phyloP scores from a whole-genome alignment of 768 basidiomycete species.

The Xerocomellus dryophilus region DNA sequence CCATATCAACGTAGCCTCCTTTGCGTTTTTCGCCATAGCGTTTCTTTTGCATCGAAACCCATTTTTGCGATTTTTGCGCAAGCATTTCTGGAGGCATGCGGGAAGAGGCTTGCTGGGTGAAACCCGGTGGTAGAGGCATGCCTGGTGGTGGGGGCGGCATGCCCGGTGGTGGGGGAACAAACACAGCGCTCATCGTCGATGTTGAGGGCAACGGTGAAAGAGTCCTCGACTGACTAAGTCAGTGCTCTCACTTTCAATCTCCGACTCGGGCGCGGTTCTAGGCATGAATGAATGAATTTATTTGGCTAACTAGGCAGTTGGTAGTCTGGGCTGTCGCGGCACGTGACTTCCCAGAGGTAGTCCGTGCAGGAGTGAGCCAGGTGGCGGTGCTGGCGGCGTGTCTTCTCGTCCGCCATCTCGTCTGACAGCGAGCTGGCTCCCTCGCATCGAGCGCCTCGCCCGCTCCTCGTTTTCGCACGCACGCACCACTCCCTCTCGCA shows the following conservation, averaged over 20 bases:
- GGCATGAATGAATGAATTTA: too few species aligned
- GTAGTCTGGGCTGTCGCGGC: too few species aligned
- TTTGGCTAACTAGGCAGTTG: too few species aligned
- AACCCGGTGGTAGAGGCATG: constrained; percentile 37
- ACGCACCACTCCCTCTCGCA: too few species aligned
- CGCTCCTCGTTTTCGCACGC: too few species aligned
- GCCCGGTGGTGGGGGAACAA: constrained; percentile 40
- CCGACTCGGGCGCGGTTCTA: too few species aligned
- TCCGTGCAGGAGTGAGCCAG: too few species aligned
- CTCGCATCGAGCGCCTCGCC: too few species aligned
- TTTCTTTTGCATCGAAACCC: constrained; percentile 90
- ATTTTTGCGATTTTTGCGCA: constrained; percentile 92
- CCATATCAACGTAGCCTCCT: constrained; percentile 88
- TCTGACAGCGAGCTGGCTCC: too few species aligned
- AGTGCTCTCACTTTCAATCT: constrained; percentile 14
- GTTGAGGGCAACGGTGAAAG: constrained; percentile 30
- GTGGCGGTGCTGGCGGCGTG: too few species aligned
- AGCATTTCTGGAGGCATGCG: constrained; percentile 66
- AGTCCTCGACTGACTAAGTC: constrained; percentile 21
- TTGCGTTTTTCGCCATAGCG: constrained; percentile 89
- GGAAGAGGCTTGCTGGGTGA: constrained; percentile 35
- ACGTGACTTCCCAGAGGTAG: too few species aligned
- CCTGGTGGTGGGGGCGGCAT: constrained; percentile 43
- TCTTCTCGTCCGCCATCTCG: too few species aligned
- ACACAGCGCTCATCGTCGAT: constrained; percentile 32